A percentile compares a stretch with the other conserved stretches of the same genome.
Evolutionary conservation across 352 stramenopile species (phyloP).

Genomic region (Sclerospora graminicola): DNA sequence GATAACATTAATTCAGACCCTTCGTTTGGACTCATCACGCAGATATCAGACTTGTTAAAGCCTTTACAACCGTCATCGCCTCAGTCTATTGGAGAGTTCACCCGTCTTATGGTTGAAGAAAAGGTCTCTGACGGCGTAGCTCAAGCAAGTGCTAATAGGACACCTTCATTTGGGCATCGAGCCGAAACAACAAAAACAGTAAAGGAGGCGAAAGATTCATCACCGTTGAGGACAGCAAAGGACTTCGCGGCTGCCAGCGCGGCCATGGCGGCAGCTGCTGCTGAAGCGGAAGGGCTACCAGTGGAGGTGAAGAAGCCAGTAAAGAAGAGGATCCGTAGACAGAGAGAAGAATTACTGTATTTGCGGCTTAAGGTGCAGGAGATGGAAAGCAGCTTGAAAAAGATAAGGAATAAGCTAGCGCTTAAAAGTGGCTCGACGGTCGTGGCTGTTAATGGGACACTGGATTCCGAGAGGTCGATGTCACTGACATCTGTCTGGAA

Average conservation of each 20-base stretch:
- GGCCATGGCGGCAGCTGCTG: slow-evolving; percentile 1
- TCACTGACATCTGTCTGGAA: slow-evolving; percentile 27
- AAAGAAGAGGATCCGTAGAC: slow-evolving; percentile 31
- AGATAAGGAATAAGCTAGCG: slow-evolving; percentile 11
- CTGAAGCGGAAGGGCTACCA: neutral
- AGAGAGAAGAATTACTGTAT: slow-evolving; percentile 34
- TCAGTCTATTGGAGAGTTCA: slow-evolving; percentile 10
- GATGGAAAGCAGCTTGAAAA: slow-evolving; percentile 24
- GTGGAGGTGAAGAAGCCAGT: slow-evolving; percentile 11
- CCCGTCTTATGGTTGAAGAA: slow-evolving; percentile 6
- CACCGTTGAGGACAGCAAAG: slow-evolving; percentile 8
- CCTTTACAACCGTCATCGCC: neutral
- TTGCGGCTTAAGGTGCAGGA: slow-evolving; percentile 33
- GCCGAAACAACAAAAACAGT: slow-evolving; percentile 9
- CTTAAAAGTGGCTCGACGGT: slow-evolving; percentile 1
- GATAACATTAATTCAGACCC: slow-evolving; percentile 12
- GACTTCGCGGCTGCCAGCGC: slow-evolving; percentile 11
- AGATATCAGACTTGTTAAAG: slow-evolving; percentile 1
- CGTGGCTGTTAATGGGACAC: slow-evolving; percentile 9
- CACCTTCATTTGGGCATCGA: neutral
- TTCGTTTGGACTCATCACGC: slow-evolving; percentile 2
- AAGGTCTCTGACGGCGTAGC: slow-evolving; percentile 4
- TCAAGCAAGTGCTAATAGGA: slow-evolving; percentile 8
- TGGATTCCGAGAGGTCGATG: slow-evolving; percentile 4
- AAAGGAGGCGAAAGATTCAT: slow-evolving; percentile 14